Percentiles rank a stretch among this genome's conserved stretches.
Conservation (phyloP, 2,329 filamentous ascomycete species). For the Aaosphaeria arxii region DNA sequence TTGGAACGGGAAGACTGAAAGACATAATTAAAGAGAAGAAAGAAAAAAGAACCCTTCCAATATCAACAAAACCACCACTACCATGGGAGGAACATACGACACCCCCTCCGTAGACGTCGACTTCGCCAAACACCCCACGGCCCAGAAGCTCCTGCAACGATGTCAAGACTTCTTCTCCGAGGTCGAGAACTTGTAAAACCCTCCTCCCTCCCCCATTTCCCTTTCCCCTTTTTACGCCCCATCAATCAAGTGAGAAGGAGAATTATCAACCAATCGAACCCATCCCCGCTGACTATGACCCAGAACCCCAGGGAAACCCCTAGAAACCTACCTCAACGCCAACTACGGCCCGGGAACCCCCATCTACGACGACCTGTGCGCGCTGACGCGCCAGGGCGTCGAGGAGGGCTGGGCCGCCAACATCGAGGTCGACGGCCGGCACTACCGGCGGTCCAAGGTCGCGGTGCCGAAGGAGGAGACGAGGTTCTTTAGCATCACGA, state of each 20-base stretch:
- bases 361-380: constrained; percentile 37
- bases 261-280: neutral
- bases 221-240: neutral
- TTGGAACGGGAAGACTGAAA: no score
- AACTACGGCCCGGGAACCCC: constrained; percentile 35
- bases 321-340: constrained; percentile 32
- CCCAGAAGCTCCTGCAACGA: constrained; percentile 17
- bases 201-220: neutral
- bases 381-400: constrained; percentile 29
- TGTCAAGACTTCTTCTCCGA: constrained; percentile 26
- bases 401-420: constrained; percentile 38
- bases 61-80: no score
- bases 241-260: neutral
- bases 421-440: constrained; percentile 24
- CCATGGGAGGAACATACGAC: no score
- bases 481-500: constrained; percentile 55
- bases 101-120: constrained; percentile 10
- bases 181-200: constrained; percentile 24
- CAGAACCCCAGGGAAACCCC: constrained; percentile 33
- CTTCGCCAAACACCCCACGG: constrained; percentile 14
- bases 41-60: no score
- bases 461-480: constrained; percentile 46
- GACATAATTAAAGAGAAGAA: no score
- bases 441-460: constrained; percentile 42
- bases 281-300: neutral